phyloP scores from a whole-genome alignment of 257 asterid species.

The Solanum boliviense region DNA sequence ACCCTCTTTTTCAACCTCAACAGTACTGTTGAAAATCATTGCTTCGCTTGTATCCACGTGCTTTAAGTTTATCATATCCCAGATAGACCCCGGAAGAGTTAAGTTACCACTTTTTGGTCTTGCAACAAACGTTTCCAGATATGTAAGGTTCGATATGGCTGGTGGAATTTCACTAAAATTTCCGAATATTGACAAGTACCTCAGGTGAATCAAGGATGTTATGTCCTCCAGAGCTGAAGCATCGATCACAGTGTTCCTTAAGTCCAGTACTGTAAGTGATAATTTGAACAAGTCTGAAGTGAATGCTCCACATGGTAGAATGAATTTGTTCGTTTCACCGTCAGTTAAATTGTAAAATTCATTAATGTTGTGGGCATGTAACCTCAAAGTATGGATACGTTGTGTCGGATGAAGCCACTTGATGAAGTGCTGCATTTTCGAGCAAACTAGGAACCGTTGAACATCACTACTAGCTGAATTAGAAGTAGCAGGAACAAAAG shows the following conservation, averaged over 20 bases:
- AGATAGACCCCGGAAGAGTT: background rate
- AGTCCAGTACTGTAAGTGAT: background rate
- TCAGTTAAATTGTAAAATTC: background rate
- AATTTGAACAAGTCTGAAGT: background rate
- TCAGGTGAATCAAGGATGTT: background rate
- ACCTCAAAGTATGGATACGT: background rate
- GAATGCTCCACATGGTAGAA: background rate
- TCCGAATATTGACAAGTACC: background rate
- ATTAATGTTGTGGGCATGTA: background rate
- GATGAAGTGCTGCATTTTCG: background rate
- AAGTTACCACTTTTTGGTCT: background rate
- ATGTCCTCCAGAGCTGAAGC: background rate
- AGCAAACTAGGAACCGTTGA: background rate
- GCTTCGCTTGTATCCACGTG: background rate
- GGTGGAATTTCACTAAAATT: background rate
- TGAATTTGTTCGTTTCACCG: background rate
- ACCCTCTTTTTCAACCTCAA: background rate
- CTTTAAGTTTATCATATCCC: slow-evolving; percentile 1
- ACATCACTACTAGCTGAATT: background rate
- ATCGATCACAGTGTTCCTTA: background rate
- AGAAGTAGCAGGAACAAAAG: background rate
- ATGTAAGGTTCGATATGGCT: background rate
- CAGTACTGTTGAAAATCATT: background rate
- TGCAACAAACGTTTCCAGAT: background rate
- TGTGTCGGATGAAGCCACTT: background rate